phyloP scores from a whole-genome alignment of 768 basidiomycete genomes.

The Lactarius sanguifluus region DNA sequence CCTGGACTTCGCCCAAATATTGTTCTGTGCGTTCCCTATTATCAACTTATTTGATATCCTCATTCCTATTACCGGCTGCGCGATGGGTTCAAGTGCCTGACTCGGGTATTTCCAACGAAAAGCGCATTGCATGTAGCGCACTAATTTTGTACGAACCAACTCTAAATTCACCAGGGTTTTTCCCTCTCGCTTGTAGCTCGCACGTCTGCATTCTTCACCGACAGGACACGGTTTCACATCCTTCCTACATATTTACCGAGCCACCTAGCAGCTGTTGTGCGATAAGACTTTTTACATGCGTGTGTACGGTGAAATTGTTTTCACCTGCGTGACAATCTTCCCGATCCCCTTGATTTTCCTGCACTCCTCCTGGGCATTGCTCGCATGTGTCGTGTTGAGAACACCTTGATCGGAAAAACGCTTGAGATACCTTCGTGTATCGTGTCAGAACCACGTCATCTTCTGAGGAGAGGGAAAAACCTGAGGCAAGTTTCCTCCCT shows the following conservation, averaged over 20 bases:
- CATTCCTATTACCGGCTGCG: slow-evolving; percentile 21
- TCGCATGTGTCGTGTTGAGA: slow-evolving; percentile 25
- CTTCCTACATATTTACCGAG: slow-evolving; percentile 8
- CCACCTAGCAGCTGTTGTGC: slow-evolving; percentile 18
- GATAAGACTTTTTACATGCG: slow-evolving; percentile 6
- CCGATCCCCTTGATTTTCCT: slow-evolving; percentile 28
- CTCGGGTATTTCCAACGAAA: slow-evolving; percentile 11
- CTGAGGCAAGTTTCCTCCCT: slow-evolving; percentile 73
- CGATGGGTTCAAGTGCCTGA: slow-evolving; percentile 4
- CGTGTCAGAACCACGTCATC: background rate
- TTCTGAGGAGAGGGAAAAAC: slow-evolving; percentile 34
- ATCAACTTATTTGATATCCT: slow-evolving; percentile 24
- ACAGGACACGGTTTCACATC: slow-evolving; percentile 7
- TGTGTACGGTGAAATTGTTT: background rate
- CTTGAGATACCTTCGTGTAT: slow-evolving; percentile 25
- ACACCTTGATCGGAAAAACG: slow-evolving; percentile 23
- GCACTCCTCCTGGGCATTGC: slow-evolving; percentile 28
- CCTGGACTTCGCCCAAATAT: background rate
- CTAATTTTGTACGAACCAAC: slow-evolving; percentile 25
- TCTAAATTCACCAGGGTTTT: slow-evolving; percentile 15
- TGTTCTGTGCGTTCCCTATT: background rate
- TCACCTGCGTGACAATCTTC: slow-evolving; percentile 29
- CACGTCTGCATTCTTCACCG: slow-evolving; percentile 17
- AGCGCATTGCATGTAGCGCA: slow-evolving; percentile 21
- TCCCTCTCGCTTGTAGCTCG: slow-evolving; percentile 22